Evolutionary conservation across 2,329 filamentous ascomycete species (phyloP).

Genomic region (Aspergillus spinulosporus): DNA sequence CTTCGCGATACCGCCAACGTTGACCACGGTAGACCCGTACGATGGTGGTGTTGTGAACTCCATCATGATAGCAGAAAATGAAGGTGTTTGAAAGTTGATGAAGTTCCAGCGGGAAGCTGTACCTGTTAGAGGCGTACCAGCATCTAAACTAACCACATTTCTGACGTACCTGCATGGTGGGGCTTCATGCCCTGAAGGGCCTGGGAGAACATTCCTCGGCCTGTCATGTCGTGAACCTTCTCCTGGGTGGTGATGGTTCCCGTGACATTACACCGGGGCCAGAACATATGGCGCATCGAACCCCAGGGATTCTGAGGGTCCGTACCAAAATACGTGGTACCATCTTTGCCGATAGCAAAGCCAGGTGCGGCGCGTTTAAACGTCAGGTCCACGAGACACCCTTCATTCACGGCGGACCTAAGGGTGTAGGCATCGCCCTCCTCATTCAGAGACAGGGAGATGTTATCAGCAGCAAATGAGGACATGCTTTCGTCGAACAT

Average conservation of each 20-base stretch:
- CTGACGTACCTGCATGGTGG: slow-evolving; percentile 73
- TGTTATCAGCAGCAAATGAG: slow-evolving; percentile 82
- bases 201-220: slow-evolving; percentile 75
- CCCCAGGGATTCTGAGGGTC: slow-evolving; percentile 88
- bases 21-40: slow-evolving; percentile 82
- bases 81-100: slow-evolving; percentile 83
- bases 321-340: slow-evolving; percentile 81
- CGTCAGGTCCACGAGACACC: slow-evolving; percentile 81
- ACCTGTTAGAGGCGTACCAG: slow-evolving; percentile 11
- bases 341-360: slow-evolving; percentile 81
- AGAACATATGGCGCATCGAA: slow-evolving; percentile 87
- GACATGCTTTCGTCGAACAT: slow-evolving; percentile 82
- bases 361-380: slow-evolving; percentile 74
- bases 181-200: slow-evolving; percentile 98
- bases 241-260: slow-evolving; percentile 82
- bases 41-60: slow-evolving; percentile 92
- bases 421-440: slow-evolving; percentile 81
- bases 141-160: neutral
- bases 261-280: slow-evolving; percentile 80
- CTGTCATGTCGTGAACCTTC: slow-evolving; percentile 78
- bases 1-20: slow-evolving; percentile 77
- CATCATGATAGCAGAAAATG: slow-evolving; percentile 88
- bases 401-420: slow-evolving; percentile 82
- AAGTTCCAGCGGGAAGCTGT: slow-evolving; percentile 87
- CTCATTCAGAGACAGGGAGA: slow-evolving; percentile 80